phyloP scores from a whole-genome alignment of 176 grass and related monocot species.

The Aegilops umbellulata region DNA sequence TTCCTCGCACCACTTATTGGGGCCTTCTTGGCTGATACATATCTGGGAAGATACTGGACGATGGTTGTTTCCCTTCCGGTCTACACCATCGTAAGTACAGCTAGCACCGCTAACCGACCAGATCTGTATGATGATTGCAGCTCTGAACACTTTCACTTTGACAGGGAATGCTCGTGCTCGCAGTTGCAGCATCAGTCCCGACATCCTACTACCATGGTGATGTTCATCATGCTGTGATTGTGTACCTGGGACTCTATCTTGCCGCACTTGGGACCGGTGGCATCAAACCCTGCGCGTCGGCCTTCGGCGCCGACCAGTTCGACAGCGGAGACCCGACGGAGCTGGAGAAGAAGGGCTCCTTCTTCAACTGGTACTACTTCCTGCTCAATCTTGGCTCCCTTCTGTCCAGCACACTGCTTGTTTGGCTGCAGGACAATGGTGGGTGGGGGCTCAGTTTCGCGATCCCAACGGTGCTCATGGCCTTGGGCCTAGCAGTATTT shows the following conservation, averaged over 20 bases:
- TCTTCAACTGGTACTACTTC: too few species aligned
- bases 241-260: slow-evolving; percentile 50
- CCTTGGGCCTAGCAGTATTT: too few species aligned
- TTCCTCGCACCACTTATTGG: slow-evolving; percentile 23
- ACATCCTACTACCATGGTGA: neutral
- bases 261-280: slow-evolving; percentile 31
- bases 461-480: too few species aligned
- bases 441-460: too few species aligned
- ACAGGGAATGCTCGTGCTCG: slow-evolving; percentile 36
- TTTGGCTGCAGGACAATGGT: too few species aligned
- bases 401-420: too few species aligned
- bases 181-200: slow-evolving; percentile 25
- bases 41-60: slow-evolving; percentile 35
- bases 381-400: too few species aligned
- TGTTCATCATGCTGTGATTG: slow-evolving; percentile 5
- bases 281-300: slow-evolving; percentile 24
- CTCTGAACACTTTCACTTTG: neutral
- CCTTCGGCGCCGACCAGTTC: too few species aligned
- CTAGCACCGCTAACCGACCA: neutral
- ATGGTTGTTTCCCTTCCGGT: neutral
- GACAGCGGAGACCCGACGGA: too few species aligned
- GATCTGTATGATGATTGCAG: neutral
- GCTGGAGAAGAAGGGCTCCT: too few species aligned
- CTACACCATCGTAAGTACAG: neutral
- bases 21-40: slow-evolving; percentile 33